A percentile compares a stretch with the other conserved stretches of the same genome.
Evolutionary conservation across 208 protist genomes (phyloP).

Genomic region (Leishmania arabica): DNA sequence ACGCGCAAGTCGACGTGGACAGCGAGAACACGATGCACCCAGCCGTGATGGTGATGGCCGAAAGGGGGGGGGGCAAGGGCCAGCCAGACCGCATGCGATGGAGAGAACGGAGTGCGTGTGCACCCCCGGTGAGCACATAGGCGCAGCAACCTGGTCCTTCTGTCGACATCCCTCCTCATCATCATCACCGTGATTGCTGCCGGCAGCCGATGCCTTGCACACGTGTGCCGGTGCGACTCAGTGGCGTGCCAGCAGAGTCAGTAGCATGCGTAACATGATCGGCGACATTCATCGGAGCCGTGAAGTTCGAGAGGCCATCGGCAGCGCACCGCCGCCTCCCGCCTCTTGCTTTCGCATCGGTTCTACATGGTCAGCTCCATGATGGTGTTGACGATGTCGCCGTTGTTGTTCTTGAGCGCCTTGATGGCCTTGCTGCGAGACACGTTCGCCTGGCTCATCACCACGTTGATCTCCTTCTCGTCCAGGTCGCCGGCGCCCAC

Average conservation of each 20-base stretch:
- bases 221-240: not conserved
- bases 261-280: not conserved
- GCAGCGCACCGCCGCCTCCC: not conserved
- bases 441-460: slow-evolving; percentile 79
- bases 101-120: not conserved
- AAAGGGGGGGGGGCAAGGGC: no score
- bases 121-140: not conserved
- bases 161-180: not conserved
- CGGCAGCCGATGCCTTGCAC: not conserved
- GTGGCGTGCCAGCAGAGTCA: not conserved
- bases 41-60: no score
- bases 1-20: no score
- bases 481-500: slow-evolving; percentile 60
- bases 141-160: not conserved
- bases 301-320: not conserved
- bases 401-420: slow-evolving; percentile 86
- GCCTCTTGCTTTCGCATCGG: not conserved
- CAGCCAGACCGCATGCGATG: no score
- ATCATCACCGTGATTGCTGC: not conserved
- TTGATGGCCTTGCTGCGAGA: slow-evolving; percentile 79
- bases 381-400: slow-evolving; percentile 90
- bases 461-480: slow-evolving; percentile 88
- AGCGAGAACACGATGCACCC: no score
- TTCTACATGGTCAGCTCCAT: slow-evolving; percentile 84
- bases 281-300: not conserved